A percentile compares a stretch with the other conserved stretches of the same genome.
phyloP scores from a whole-genome alignment of 2,329 filamentous ascomycete species.

The Nigrospora oryzae region DNA sequence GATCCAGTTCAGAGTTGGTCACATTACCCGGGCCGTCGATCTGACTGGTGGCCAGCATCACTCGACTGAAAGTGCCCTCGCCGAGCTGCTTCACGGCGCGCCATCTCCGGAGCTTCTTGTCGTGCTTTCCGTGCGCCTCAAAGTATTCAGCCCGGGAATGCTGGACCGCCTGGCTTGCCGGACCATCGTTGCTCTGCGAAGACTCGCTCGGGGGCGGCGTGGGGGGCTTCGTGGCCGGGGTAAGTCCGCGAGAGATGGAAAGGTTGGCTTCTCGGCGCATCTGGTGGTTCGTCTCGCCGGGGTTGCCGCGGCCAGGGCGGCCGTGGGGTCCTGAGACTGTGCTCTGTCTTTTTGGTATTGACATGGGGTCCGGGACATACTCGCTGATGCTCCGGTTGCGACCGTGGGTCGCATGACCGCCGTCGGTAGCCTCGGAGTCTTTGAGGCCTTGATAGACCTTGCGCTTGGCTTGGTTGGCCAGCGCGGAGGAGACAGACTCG shows the following conservation, averaged over 20 bases:
- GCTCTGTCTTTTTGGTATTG: constrained; percentile 62
- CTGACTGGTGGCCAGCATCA: constrained; percentile 82
- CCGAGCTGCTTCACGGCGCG: constrained; percentile 73
- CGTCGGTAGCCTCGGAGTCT: constrained; percentile 19
- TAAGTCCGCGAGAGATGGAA: constrained; percentile 68
- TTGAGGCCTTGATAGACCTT: constrained; percentile 45
- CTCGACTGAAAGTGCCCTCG: constrained; percentile 91
- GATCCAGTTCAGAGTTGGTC: constrained; percentile 37
- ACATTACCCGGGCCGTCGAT: constrained; percentile 31
- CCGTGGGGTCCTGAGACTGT: constrained; percentile 59
- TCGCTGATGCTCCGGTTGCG: constrained; percentile 84
- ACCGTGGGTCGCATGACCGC: constrained; percentile 35
- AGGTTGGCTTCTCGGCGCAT: constrained; percentile 73
- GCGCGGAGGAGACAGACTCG: constrained; percentile 41
- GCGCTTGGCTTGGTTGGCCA: constrained; percentile 45
- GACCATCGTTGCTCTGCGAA: constrained; percentile 36
- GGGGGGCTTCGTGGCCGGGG: constrained; percentile 55
- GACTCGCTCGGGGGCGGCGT: constrained; percentile 79
- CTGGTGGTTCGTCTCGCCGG: constrained; percentile 36
- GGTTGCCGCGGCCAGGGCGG: constrained; percentile 27
- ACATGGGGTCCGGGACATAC: constrained; percentile 66
- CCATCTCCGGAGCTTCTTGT: constrained; percentile 68
- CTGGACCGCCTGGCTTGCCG: constrained; percentile 32
- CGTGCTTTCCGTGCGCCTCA: constrained; percentile 56
- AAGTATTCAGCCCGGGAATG: constrained; percentile 52